Base-by-base conservation (phyloP, 805 yeast species). In the Cyberlindnera nakhonratchasimensis region DNA sequence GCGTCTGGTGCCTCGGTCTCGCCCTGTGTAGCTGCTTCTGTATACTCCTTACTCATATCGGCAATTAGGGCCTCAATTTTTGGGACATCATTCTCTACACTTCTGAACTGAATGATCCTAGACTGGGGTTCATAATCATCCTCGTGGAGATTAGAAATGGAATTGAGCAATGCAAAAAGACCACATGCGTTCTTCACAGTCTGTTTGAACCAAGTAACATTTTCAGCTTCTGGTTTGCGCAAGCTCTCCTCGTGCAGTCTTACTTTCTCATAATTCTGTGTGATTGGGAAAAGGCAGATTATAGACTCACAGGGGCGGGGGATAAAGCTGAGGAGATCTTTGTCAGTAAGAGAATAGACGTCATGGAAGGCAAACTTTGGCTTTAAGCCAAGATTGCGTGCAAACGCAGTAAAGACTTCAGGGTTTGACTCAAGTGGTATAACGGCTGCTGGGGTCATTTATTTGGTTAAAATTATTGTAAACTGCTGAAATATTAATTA, bases 391-490 rank as follows among this genome's bases (percentile, higher is more conserved):
- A 93, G 60, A 19, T 72, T 71, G 24, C 66, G 70, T 2, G 89
- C 85, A 53, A 88, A 80, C 1, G 67, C 67, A 8, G 84, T 77
- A 66, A 91, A 90, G 6, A 91, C 79, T 9, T 74, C 82, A 0
- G 99, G 99, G 54, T 89, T 87, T 7, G 95, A 86, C 60, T 93
- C 99, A 25, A 91, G 65, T 3, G 98, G 98, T 11, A 89, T 80
- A 13, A 86, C 91, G 12, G 81, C 47, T 9, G 24, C 38, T 18
- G 30, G 19, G 13, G 24, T 29, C 26, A 17, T 30, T 24, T 13
- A 26, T 7, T 8, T 6, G n/a, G 6, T 26, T 26, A 9, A 7
- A 8, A n/a, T n/a, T n/a, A n/a, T 19, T 30, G 14, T 19, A 6
- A 28, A n/a, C 8, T 28, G 17, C n/a, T 14, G 7, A n/a, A 5